These are phyloP conservation scores for Penicillium longicatenatum DNA, from an alignment of 495 filamentous ascomycete species.

Conservation along the genomic window DNA sequence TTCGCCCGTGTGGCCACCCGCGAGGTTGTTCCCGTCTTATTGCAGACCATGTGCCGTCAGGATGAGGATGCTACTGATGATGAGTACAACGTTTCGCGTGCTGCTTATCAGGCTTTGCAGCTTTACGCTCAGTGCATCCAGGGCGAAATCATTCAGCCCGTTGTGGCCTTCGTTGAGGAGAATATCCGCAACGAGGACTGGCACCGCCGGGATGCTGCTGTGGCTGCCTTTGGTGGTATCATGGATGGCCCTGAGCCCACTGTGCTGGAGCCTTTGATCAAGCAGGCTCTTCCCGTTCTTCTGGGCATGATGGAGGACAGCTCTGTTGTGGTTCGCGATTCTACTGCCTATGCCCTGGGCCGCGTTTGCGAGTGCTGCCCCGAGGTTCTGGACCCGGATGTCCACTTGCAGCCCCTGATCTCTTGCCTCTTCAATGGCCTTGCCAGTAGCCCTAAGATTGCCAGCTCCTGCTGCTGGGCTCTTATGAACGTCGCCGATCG, in stretches of 20 bases:
- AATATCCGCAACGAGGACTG: conserved; percentile 90
- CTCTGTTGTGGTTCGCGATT: conserved; percentile 89
- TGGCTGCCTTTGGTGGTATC: conserved; percentile 97
- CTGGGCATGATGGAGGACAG: conserved; percentile 95
- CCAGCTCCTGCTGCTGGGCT: conserved; percentile 97
- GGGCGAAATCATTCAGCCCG: conserved; percentile 74
- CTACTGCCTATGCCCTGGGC: conserved; percentile 94
- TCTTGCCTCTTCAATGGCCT: conserved; percentile 87
- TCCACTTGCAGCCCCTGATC: conserved; percentile 82
- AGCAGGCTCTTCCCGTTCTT: conserved; percentile 87
- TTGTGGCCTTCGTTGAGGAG: conserved; percentile 85
- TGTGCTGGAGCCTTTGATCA: conserved; percentile 85
- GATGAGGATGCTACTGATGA: conserved; percentile 96
- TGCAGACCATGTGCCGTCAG: conserved; percentile 88
- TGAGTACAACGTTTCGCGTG: conserved; percentile 94
- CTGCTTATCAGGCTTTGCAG: conserved; percentile 94
- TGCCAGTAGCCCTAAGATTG: conserved; percentile 93
- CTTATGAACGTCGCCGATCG: conserved; percentile 97
- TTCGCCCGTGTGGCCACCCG: conserved; percentile 86
- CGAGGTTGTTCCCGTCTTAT: conserved; percentile 90
- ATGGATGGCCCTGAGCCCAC: conserved; percentile 97
- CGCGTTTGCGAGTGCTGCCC: conserved; percentile 91
- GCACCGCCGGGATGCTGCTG: conserved; percentile 90
- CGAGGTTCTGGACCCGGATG: conserved; percentile 78
- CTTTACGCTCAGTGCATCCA: conserved; percentile 92